These are phyloP conservation scores for Quercus rubra DNA, from an alignment of 306 rosid genomes.

Conservation along the genomic window DNA sequence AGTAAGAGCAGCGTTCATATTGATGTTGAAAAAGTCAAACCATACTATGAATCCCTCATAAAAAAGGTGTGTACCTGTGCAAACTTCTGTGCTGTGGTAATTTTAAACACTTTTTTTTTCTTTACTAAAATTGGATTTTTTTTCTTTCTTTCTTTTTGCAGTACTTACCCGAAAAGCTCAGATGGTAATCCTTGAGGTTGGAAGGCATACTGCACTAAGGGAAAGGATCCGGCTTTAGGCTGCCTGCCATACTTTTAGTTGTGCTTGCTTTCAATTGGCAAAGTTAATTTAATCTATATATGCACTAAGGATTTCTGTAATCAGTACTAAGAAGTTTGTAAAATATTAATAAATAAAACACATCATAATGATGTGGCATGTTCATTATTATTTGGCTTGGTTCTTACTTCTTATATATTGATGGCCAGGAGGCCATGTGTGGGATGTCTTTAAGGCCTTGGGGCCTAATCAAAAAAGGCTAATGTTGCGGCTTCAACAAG, in stretches of 20 bases:
- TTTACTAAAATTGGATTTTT: not conserved
- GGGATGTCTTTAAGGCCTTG: too few species aligned
- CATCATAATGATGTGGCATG: not conserved
- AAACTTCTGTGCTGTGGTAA: not conserved
- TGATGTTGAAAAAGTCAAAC: constrained; percentile 7
- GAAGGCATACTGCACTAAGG: not conserved
- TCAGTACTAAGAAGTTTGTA: too few species aligned
- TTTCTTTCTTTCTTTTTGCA: not conserved
- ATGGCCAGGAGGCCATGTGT: too few species aligned
- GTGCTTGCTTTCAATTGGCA: not conserved
- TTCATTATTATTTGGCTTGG: too few species aligned
- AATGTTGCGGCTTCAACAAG: too few species aligned
- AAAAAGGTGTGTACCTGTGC: not conserved
- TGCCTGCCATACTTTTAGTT: not conserved
- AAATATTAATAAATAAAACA: not conserved
- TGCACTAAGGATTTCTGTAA: too few species aligned
- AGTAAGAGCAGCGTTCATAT: not conserved
- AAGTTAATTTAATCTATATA: too few species aligned
- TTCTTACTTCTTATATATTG: too few species aligned
- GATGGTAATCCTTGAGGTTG: not conserved
- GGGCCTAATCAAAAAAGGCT: too few species aligned
- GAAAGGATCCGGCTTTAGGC: not conserved
- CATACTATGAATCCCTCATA: not conserved
- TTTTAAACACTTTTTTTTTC: not conserved
- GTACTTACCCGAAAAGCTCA: not conserved